Conservation (phyloP, 2,329 filamentous ascomycete species). For the Paracorniculantispora psalliotae region DNA sequence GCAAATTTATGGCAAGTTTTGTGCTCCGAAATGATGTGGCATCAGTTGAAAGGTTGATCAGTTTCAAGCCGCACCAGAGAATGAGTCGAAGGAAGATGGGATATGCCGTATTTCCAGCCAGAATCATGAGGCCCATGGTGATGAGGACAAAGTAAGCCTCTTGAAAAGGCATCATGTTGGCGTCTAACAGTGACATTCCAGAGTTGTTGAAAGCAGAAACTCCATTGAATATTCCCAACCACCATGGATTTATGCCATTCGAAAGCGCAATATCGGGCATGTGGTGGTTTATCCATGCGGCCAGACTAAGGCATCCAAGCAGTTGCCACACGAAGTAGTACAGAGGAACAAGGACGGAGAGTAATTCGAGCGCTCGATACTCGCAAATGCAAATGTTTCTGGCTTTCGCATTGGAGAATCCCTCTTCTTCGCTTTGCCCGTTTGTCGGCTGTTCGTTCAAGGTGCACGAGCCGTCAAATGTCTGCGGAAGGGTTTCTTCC, state of each 20-base stretch:
- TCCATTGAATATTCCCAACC: conserved; percentile 63
- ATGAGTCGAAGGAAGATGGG: conserved; percentile 58
- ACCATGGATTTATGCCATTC: conserved; percentile 62
- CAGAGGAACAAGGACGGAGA: conserved; percentile 54
- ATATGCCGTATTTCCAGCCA: conserved; percentile 63
- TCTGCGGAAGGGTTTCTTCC: not conserved
- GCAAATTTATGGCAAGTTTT: conserved; percentile 49
- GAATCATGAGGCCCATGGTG: conserved; percentile 52
- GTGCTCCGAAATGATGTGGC: conserved; percentile 32
- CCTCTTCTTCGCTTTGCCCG: conserved; percentile 20
- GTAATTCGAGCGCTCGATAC: conserved; percentile 56
- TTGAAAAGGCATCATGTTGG: conserved; percentile 60
- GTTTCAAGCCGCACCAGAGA: conserved; percentile 47
- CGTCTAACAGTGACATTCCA: conserved; percentile 63
- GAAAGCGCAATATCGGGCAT: conserved; percentile 40
- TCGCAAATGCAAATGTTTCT: conserved; percentile 58
- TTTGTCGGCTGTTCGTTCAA: not conserved
- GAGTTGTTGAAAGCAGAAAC: conserved; percentile 67
- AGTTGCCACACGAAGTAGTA: conserved; percentile 59
- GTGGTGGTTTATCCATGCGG: conserved; percentile 54
- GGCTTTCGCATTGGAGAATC: conserved; percentile 47
- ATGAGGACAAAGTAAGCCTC: conserved; percentile 45
- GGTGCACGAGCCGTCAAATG: not conserved
- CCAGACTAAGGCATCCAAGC: conserved; percentile 53
- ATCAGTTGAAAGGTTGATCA: conserved; percentile 34